Evolutionary conservation across 2,329 filamentous ascomycete genomes (phyloP), one percentile per base, ranked within the genome.

Genomic region (Claviceps spartinae): DNA sequence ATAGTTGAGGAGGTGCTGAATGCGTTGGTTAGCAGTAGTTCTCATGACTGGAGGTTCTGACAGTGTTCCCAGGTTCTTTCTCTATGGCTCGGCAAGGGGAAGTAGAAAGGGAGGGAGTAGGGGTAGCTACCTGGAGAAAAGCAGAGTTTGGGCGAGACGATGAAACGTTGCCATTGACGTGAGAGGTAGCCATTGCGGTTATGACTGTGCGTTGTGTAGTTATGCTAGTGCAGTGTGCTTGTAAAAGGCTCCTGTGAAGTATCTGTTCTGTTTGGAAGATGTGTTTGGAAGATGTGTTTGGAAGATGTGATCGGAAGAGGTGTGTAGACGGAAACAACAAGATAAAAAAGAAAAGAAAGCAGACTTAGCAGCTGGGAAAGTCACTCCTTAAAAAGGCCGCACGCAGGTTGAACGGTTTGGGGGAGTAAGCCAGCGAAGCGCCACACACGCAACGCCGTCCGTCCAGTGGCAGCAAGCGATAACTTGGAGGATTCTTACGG

Each of bases 1-100:
- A 70, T 95, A 95, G 58, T 83, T 84, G 60, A 82, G 76, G 57
- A 96, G 77, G 66, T 96, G 90, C 88, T 95, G 13, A 6, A 42
- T 13, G 13, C 9, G n/a, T 1, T 20, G 40, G 60, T 42, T 9
- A 34, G 18, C 30, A 34, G 14, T 37, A 18, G n/a, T 8, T 34
- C 30, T 34, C 9, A 34, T 34, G 3, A 34, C 9, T 3, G 9
- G 1, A 11, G 30, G 9, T 11, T 34, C 30, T 34, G 30, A 34
- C 11, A 9, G 3, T 34, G 30, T 34, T 34, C 3, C 9, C 30
- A 34, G 30, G 9, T 34, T 34, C 30, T 9, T 9, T 34, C 30
- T 9, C 9, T 11, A 9, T 34, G 38, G 5, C 16, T 8, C 14
- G 16, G 4, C n/a, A 41, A 18, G n/a, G 18, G 7, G 14, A 40